Evolutionary conservation across 768 basidiomycete species (phyloP).

Genomic region (Austroboletus eburneus): DNA sequence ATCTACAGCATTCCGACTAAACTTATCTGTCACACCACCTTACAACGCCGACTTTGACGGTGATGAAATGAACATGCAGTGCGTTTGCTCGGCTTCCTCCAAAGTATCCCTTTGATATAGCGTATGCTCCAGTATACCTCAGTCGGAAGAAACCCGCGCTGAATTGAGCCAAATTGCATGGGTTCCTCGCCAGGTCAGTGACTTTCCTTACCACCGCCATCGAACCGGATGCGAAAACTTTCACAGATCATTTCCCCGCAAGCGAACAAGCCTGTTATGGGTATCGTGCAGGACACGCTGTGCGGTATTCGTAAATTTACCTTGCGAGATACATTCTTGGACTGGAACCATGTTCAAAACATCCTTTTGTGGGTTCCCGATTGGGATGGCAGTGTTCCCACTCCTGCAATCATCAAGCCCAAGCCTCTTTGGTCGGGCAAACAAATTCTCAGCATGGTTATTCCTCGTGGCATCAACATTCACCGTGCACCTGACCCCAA

Average conservation of each 20-base stretch:
- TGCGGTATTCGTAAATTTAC: conserved; percentile 98
- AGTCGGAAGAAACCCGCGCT: conserved; percentile 96
- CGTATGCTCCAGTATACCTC: conserved; percentile 69
- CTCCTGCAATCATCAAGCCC: conserved; percentile 92
- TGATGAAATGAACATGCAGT: conserved; percentile 99
- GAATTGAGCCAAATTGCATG: conserved; percentile 98
- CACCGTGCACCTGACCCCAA: conserved; percentile 76
- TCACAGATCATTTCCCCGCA: conserved; percentile 95
- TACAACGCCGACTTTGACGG: conserved; percentile 99
- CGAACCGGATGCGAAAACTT: background rate
- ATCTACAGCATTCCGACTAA: conserved; percentile 83
- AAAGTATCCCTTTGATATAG: conserved; percentile 5
- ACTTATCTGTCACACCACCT: conserved; percentile 96
- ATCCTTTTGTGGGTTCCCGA: conserved; percentile 97
- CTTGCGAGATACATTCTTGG: conserved; percentile 89
- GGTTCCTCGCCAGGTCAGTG: conserved; percentile 88
- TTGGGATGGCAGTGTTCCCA: conserved; percentile 93
- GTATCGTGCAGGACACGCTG: conserved; percentile 97
- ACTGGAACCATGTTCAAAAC: conserved; percentile 95
- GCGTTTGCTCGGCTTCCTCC: conserved; percentile 35
- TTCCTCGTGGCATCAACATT: conserved; percentile 95
- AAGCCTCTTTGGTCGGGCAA: conserved; percentile 98
- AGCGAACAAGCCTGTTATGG: conserved; percentile 99
- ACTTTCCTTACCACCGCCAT: background rate
- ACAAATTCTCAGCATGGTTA: conserved; percentile 87